Conservation (phyloP, 345 rosid genomes). For the Laguncularia racemosa region DNA sequence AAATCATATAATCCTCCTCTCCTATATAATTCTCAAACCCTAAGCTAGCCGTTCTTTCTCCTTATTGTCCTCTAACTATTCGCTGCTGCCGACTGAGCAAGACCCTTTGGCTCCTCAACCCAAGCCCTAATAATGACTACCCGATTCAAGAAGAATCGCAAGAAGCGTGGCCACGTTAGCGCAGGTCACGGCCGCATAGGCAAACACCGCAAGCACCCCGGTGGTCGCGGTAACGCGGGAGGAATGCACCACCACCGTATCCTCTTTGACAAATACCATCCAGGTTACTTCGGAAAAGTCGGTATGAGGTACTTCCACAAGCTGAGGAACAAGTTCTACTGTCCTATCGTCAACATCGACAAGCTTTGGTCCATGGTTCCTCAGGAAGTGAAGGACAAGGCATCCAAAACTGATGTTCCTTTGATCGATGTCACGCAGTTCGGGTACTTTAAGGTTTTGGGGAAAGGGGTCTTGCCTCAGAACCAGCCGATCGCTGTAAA, state of each 20-base stretch:
- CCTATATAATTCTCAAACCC: too few relatives aligned
- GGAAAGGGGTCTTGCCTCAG: conserved; percentile 67
- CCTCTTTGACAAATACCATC: conserved; percentile 90
- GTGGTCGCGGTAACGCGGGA: conserved; percentile 89
- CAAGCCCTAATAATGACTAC: conserved; percentile 28
- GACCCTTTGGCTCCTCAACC: too few relatives aligned
- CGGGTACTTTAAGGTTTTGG: conserved; percentile 78
- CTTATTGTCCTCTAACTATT: too few relatives aligned
- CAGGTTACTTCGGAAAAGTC: conserved; percentile 82
- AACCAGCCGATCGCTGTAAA: conserved; percentile 66
- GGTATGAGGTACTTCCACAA: conserved; percentile 90
- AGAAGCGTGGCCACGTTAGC: conserved; percentile 89
- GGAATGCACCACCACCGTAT: conserved; percentile 92
- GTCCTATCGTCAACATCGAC: conserved; percentile 80
- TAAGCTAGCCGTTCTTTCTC: too few relatives aligned
- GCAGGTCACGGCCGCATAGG: conserved; percentile 87
- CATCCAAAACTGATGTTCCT: conserved; percentile 54
- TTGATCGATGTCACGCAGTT: conserved; percentile 66
- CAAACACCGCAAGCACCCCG: conserved; percentile 80
- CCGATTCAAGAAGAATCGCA: conserved; percentile 75
- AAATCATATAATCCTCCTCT: too few relatives aligned
- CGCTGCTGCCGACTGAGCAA: too few relatives aligned
- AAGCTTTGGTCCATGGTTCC: conserved; percentile 78
- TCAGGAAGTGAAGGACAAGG: conserved; percentile 48
- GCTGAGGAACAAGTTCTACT: conserved; percentile 68